Conservation (phyloP, 495 filamentous ascomycete species). For the Geoglossum glabrum region DNA sequence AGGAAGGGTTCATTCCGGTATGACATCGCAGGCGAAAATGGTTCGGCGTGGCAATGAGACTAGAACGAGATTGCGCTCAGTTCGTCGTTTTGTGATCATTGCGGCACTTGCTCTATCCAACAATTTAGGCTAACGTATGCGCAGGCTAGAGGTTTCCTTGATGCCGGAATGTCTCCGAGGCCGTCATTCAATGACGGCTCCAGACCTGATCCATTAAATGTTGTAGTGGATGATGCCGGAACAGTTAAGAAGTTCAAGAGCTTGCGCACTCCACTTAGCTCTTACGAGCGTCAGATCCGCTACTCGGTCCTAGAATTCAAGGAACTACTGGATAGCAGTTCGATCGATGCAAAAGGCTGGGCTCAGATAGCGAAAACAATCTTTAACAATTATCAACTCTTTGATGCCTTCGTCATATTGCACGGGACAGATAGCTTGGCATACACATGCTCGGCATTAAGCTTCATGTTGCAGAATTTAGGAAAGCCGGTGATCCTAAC, state of each 20-base stretch:
- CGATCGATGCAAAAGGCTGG: conserved; percentile 83
- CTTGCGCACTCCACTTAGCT: conserved; percentile 60
- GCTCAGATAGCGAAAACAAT: conserved; percentile 55
- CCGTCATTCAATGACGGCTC: conserved; percentile 83
- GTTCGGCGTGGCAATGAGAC: conserved; percentile 31
- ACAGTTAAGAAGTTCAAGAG: conserved; percentile 27
- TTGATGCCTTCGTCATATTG: conserved; percentile 89
- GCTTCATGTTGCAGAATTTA: conserved; percentile 84
- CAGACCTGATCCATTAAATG: conserved; percentile 29
- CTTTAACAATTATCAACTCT: conserved; percentile 64
- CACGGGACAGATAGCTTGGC: conserved; percentile 90
- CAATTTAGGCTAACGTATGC: conserved; percentile 21
- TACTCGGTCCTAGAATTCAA: conserved; percentile 79
- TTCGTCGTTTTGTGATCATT: not conserved
- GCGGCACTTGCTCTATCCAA: not conserved
- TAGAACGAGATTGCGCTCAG: not conserved
- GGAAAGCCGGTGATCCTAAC: conserved; percentile 73
- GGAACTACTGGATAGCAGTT: conserved; percentile 74
- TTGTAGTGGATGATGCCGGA: conserved; percentile 27
- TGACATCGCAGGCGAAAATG: conserved; percentile 7
- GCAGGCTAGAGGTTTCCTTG: conserved; percentile 62
- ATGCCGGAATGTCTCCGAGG: conserved; percentile 61
- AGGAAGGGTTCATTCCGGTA: conserved; percentile 27
- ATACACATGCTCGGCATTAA: conserved; percentile 79
- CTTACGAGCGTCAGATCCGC: conserved; percentile 63